Conservation (phyloP, 164 flowering plant genomes). For the Piper longum region DNA sequence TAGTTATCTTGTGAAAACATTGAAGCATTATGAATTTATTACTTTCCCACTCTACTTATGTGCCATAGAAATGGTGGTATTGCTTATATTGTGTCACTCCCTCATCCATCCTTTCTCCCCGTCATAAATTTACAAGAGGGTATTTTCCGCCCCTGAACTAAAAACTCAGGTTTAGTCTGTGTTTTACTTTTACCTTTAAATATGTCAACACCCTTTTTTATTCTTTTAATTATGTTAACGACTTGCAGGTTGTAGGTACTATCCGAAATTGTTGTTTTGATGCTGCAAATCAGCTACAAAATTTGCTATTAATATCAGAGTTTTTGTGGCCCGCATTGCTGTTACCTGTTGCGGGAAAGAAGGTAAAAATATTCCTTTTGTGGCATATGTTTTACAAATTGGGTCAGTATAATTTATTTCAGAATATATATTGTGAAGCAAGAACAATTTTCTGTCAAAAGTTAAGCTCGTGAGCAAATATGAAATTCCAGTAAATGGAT, state of each 20-base stretch:
- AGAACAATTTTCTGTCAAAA: no score
- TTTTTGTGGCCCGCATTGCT: constrained; percentile 96
- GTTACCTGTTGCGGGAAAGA: constrained; percentile 85
- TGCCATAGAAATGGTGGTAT: not conserved
- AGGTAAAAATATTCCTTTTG: constrained; percentile 25
- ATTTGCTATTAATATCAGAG: constrained; percentile 79
- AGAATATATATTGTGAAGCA: no score
- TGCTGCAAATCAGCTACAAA: constrained; percentile 70
- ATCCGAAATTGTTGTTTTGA: constrained; percentile 93
- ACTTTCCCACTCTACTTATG: not conserved
- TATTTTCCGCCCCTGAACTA: no score
- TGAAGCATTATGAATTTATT: not conserved
- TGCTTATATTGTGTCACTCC: not conserved
- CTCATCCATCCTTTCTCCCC: not conserved
- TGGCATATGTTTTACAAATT: no score
- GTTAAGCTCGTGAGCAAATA: not conserved
- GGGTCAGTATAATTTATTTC: no score
- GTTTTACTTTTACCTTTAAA: not conserved
- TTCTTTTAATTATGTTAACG: not conserved
- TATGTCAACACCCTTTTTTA: not conserved
- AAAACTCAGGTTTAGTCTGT: not conserved
- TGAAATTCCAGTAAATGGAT: not conserved
- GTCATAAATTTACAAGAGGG: not conserved
- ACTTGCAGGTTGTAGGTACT: constrained; percentile 66
- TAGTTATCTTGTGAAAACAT: no score